Conservation (phyloP, 169 alveolate genomes). For the Plasmodium gaboni region DNA sequence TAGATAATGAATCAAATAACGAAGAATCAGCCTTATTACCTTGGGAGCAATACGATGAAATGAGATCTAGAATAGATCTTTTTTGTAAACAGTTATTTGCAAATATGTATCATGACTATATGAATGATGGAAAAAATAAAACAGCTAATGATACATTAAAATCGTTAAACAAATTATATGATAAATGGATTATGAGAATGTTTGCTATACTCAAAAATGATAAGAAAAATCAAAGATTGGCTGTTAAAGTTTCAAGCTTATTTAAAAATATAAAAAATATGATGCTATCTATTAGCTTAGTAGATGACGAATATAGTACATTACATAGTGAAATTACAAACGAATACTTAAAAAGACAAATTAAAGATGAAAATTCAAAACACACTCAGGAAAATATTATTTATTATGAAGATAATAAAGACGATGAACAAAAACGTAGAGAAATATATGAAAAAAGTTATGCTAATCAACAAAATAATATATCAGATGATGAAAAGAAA, state of each 20-base stretch:
- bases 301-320: constrained; percentile 75
- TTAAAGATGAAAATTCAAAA: constrained; percentile 65
- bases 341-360: constrained; percentile 76
- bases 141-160: constrained; percentile 59
- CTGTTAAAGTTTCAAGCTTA: constrained; percentile 64
- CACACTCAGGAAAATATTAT: constrained; percentile 23
- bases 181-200: constrained; percentile 77
- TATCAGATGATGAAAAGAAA: constrained; percentile 48
- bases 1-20: constrained; percentile 40
- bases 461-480: constrained; percentile 9
- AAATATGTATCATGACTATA: constrained; percentile 56
- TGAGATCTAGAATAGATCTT: constrained; percentile 65
- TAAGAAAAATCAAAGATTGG: constrained; percentile 70
- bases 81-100: constrained; percentile 71
- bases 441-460: constrained; percentile 55
- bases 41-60: constrained; percentile 77
- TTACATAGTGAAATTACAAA: constrained; percentile 76
- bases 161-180: constrained; percentile 55
- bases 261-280: constrained; percentile 75
- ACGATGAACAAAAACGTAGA: constrained; percentile 51
- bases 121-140: constrained; percentile 77
- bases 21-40: constrained; percentile 33
- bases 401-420: constrained; percentile 58
- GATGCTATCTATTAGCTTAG: constrained; percentile 56
- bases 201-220: constrained; percentile 76